phyloP scores from a whole-genome alignment of 441 rosid species.

The Sinapis alba region DNA sequence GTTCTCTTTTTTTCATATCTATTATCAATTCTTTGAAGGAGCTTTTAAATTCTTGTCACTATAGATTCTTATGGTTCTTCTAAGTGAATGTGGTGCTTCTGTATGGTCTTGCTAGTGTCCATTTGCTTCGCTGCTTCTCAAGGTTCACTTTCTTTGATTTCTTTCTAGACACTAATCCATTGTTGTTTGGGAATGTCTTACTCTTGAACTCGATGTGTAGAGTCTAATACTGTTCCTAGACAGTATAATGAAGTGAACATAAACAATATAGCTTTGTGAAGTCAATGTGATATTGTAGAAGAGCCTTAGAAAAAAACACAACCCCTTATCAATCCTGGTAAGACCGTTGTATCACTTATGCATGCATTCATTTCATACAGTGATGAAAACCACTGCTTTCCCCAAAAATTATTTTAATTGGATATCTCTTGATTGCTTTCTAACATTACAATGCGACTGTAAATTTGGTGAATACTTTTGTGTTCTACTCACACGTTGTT shows the following conservation, averaged over 20 bases:
- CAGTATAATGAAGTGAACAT: background rate
- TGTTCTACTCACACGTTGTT: background rate
- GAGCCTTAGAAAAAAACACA: background rate
- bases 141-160: background rate
- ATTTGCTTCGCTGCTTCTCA: background rate
- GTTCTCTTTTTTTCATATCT: background rate
- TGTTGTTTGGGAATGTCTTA: background rate
- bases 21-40: background rate
- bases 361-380: no score
- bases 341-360: no score
- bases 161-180: background rate
- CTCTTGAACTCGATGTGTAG: background rate
- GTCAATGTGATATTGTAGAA: background rate
- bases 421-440: background rate
- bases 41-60: background rate
- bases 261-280: background rate
- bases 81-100: slow-evolving; percentile 13
- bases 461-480: background rate
- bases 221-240: background rate
- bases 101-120: background rate
- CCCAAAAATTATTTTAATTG: background rate
- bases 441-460: no score
- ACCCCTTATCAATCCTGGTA: no score
- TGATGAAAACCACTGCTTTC: background rate
- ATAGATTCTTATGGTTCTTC: background rate